Conservation (phyloP, 768 basidiomycete species). For the Tubosaeta sp. region DNA sequence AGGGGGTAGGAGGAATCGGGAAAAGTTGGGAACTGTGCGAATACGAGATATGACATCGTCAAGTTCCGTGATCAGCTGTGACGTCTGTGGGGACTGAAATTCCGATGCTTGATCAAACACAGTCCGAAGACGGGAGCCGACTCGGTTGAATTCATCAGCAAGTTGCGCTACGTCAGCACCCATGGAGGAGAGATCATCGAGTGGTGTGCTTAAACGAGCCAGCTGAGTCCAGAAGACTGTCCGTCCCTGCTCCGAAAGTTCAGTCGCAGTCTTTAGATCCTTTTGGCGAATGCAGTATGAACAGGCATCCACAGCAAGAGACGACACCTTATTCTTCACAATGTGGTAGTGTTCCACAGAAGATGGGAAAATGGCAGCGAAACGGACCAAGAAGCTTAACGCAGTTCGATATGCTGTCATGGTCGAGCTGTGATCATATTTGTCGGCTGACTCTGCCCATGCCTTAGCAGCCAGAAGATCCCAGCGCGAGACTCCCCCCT, state of each 20-base stretch:
- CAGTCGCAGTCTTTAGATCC: neutral
- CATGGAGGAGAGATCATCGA: neutral
- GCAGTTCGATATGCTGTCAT: neutral
- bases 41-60: neutral
- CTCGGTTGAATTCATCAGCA: neutral
- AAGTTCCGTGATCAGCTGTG: neutral
- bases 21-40: neutral
- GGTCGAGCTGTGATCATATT: neutral
- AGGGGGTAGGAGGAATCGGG: constrained; percentile 10
- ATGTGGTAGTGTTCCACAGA: neutral
- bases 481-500: neutral
- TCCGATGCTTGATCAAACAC: constrained; percentile 1
- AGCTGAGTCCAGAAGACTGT: neutral
- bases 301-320: neutral
- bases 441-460: neutral
- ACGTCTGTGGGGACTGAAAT: neutral
- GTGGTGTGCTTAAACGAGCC: neutral
- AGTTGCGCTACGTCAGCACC: neutral
- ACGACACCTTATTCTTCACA: neutral
- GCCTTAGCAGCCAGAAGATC: neutral
- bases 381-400: neutral
- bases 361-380: neutral
- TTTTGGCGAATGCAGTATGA: neutral
- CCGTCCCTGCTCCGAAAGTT: neutral
- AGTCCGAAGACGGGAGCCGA: neutral